Evolutionary conservation across 352 stramenopile genomes (phyloP).

Genomic region (Phytophthora chlamydospora): DNA sequence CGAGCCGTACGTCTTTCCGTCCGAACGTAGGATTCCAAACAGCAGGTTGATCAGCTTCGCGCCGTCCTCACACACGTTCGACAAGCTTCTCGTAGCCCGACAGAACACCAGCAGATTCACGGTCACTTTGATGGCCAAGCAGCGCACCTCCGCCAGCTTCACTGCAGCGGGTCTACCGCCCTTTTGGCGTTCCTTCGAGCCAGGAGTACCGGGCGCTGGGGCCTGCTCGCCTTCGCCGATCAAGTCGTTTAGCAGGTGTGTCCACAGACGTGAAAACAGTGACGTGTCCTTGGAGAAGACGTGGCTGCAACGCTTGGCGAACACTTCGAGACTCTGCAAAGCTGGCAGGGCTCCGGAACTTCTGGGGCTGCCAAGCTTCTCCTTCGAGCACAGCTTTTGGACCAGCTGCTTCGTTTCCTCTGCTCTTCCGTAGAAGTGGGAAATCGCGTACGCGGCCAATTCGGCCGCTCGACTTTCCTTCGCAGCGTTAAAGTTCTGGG

Average conservation of each 20-base stretch:
- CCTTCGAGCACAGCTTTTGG: slow-evolving; percentile 58
- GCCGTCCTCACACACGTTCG: slow-evolving; percentile 29
- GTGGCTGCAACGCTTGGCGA: slow-evolving; percentile 59
- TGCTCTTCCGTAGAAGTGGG: slow-evolving; percentile 49
- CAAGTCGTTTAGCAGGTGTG: slow-evolving; percentile 52
- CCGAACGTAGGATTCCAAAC: slow-evolving; percentile 67
- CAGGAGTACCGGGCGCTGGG: slow-evolving; percentile 3
- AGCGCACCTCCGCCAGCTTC: slow-evolving; percentile 57
- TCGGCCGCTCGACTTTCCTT: slow-evolving; percentile 55
- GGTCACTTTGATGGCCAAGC: slow-evolving; percentile 61
- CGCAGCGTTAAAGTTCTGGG: slow-evolving; percentile 29
- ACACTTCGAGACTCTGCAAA: slow-evolving; percentile 68
- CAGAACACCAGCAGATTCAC: slow-evolving; percentile 68
- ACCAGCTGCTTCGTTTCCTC: slow-evolving; percentile 50
- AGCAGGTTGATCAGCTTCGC: slow-evolving; percentile 52
- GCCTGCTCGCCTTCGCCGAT: slow-evolving; percentile 18
- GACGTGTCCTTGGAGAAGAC: slow-evolving; percentile 29
- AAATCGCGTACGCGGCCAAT: slow-evolving; percentile 54
- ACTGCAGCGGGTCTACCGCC: slow-evolving; percentile 5
- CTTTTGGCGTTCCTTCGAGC: slow-evolving; percentile 33
- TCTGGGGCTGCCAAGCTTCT: slow-evolving; percentile 38
- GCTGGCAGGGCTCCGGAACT: slow-evolving; percentile 33
- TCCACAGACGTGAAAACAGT: slow-evolving; percentile 50
- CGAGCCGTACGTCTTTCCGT: slow-evolving; percentile 54
- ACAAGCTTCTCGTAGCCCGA: slow-evolving; percentile 17